phyloP scores from a whole-genome alignment of 768 basidiomycete species.

The Naganishia antarctica region DNA sequence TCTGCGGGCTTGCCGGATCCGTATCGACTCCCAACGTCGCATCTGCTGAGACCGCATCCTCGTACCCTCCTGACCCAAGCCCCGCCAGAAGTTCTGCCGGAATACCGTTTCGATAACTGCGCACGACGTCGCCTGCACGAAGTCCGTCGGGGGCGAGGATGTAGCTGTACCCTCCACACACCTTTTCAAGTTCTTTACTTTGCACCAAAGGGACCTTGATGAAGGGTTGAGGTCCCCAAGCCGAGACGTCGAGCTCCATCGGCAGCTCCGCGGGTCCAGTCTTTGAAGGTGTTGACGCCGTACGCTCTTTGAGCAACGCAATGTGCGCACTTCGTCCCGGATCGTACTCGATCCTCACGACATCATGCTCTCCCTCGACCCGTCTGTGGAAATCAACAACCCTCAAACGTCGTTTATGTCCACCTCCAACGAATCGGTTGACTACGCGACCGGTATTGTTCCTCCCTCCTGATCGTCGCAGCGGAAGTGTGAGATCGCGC shows the following conservation, averaged over 20 bases:
- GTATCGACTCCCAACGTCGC: slow-evolving; percentile 14
- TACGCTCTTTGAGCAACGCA: slow-evolving; percentile 69
- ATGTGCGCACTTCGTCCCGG: slow-evolving; percentile 91
- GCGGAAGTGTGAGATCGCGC: slow-evolving; percentile 70
- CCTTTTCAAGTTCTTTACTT: slow-evolving; percentile 28
- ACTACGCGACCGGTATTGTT: slow-evolving; percentile 79
- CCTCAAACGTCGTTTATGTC: slow-evolving; percentile 79
- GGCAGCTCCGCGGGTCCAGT: slow-evolving; percentile 27
- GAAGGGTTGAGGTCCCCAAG: slow-evolving; percentile 23
- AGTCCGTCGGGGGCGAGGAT: slow-evolving; percentile 88
- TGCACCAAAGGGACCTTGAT: neutral
- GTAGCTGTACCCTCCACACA: slow-evolving; percentile 65
- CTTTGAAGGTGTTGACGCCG: slow-evolving; percentile 27
- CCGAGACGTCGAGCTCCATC: slow-evolving; percentile 27
- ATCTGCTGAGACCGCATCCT: slow-evolving; percentile 20
- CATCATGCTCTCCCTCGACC: slow-evolving; percentile 77
- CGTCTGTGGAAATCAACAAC: slow-evolving; percentile 76
- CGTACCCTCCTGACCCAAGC: slow-evolving; percentile 30
- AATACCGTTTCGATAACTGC: slow-evolving; percentile 78
- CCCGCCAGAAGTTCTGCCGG: slow-evolving; percentile 65
- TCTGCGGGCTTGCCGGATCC: slow-evolving; percentile 30
- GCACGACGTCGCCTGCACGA: slow-evolving; percentile 78
- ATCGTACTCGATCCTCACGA: slow-evolving; percentile 93
- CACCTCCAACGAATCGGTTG: slow-evolving; percentile 82
- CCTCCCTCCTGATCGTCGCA: slow-evolving; percentile 79